Evolutionary conservation across 805 yeast genomes (phyloP).

Genomic region (Yamadazyma phyllophila): DNA sequence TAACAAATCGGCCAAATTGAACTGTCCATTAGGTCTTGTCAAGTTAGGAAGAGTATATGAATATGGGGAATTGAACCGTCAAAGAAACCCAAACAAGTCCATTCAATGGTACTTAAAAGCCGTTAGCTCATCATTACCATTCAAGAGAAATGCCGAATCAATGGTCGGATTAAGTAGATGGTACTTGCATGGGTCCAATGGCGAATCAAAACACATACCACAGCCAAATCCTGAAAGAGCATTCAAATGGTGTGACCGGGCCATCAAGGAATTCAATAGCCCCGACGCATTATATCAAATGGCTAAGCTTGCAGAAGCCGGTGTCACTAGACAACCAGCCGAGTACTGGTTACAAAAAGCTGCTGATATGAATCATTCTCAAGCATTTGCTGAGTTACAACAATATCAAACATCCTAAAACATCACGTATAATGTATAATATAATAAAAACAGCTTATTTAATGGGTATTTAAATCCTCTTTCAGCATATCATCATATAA

Average conservation of each 20-base stretch:
- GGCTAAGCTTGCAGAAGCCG: conserved; percentile 40
- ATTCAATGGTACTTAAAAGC: conserved; percentile 46
- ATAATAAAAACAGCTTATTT: not conserved
- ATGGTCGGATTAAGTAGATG: conserved; percentile 45
- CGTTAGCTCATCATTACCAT: conserved; percentile 36
- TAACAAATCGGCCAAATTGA: conserved; percentile 41
- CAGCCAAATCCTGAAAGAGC: conserved; percentile 36
- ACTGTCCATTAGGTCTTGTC: conserved; percentile 40
- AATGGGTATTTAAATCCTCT: no score
- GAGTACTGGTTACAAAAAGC: conserved; percentile 34
- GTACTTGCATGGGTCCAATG: conserved; percentile 35
- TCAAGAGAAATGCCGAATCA: conserved; percentile 43
- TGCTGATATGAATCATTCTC: conserved; percentile 30
- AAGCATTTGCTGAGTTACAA: conserved; percentile 24
- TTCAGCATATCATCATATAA: no score
- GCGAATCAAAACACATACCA: conserved; percentile 35
- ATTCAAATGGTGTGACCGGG: conserved; percentile 43
- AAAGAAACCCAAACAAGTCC: conserved; percentile 38
- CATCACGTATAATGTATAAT: not conserved
- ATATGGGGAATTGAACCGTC: conserved; percentile 41
- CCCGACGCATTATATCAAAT: conserved; percentile 40
- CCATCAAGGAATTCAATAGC: conserved; percentile 35
- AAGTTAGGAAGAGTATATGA: conserved; percentile 43
- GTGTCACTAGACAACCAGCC: conserved; percentile 27
- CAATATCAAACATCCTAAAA: not conserved